phyloP scores from a whole-genome alignment of 1,284 basidiomycete genomes.

The Boletus smithii region DNA sequence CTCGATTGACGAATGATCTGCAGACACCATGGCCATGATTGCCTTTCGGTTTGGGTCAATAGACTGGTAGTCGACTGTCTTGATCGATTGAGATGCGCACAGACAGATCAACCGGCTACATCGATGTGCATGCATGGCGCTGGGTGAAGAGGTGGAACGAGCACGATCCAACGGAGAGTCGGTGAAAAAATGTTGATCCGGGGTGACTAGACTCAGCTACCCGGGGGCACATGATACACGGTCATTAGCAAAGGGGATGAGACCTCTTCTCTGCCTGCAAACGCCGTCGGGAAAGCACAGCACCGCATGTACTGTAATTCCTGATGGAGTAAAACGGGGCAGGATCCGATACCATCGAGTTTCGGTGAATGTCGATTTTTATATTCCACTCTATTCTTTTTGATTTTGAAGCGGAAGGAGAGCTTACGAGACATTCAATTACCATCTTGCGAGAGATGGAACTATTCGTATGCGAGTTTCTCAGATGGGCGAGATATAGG shows the following conservation, averaged over 20 bases:
- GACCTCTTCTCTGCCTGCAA: background rate
- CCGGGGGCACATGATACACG: background rate
- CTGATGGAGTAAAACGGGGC: too few relatives aligned
- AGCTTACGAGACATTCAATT: background rate
- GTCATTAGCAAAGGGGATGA: background rate
- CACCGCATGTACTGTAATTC: too few relatives aligned
- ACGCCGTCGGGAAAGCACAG: background rate
- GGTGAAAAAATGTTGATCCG: constrained; percentile 1
- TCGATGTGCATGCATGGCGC: background rate
- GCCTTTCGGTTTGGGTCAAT: background rate
- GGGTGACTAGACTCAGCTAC: background rate
- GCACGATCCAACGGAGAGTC: background rate
- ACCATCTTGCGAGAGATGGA: background rate
- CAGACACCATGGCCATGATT: background rate
- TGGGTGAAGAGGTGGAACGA: background rate
- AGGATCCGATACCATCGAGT: constrained; percentile 1
- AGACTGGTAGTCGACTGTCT: too few relatives aligned
- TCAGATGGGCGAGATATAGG: too few relatives aligned
- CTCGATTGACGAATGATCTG: background rate
- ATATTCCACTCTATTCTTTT: background rate
- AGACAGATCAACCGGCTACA: background rate
- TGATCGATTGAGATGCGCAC: background rate
- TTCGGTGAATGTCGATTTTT: background rate
- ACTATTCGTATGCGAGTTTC: background rate
- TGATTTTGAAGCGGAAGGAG: background rate